Evolutionary conservation across 2,329 filamentous ascomycete species (phyloP).

Genomic region (Microsporum ferrugineum): DNA sequence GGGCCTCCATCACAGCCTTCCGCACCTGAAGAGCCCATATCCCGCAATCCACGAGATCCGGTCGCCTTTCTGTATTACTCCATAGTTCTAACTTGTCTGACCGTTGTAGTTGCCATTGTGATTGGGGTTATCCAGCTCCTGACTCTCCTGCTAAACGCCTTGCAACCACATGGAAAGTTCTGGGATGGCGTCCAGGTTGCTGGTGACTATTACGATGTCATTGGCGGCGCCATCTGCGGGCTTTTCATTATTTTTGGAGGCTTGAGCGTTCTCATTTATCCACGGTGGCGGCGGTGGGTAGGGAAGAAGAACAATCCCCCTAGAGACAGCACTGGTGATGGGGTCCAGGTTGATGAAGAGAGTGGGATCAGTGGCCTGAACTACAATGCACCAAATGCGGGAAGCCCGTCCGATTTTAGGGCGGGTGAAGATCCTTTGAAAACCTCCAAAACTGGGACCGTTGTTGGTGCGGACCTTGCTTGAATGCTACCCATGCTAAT

Average conservation of each 20-base stretch:
- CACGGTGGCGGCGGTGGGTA: slow-evolving; percentile 60
- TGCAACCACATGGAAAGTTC: slow-evolving; percentile 62
- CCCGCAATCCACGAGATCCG: slow-evolving; percentile 60
- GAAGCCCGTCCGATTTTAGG: background rate
- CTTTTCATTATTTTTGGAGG: slow-evolving; percentile 68
- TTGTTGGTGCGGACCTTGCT: background rate
- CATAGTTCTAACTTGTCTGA: slow-evolving; percentile 71
- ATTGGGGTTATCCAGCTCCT: slow-evolving; percentile 80
- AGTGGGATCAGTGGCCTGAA: background rate
- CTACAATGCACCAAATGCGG: background rate
- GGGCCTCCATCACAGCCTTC: slow-evolving; percentile 18
- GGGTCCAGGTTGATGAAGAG: slow-evolving; percentile 14
- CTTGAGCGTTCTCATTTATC: slow-evolving; percentile 62
- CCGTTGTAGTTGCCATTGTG: slow-evolving; percentile 69
- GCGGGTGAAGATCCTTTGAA: background rate
- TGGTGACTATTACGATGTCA: slow-evolving; percentile 71
- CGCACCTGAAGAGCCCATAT: slow-evolving; percentile 10
- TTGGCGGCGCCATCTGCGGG: slow-evolving; percentile 77
- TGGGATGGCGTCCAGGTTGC: slow-evolving; percentile 76
- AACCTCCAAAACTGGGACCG: background rate
- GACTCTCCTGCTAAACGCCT: slow-evolving; percentile 64
- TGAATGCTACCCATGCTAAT: background rate
- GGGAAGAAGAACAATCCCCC: slow-evolving; percentile 23
- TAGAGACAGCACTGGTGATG: background rate
- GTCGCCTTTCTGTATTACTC: slow-evolving; percentile 94